Conservation (phyloP, 2,329 filamentous ascomycete genomes). For the Cytospora schulzeri region DNA sequence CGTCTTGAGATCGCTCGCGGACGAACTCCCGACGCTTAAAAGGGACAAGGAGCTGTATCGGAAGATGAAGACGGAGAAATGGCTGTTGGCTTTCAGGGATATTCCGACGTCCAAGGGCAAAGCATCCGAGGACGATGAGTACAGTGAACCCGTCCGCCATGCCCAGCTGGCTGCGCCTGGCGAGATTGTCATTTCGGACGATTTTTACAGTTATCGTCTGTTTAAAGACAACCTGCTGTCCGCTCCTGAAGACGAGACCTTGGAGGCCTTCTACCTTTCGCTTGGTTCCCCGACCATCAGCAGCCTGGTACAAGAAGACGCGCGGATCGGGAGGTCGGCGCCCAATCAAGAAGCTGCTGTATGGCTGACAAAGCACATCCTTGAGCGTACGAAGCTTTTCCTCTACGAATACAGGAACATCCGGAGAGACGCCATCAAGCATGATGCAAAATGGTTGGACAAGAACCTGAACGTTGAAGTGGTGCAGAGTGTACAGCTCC, state of each 20-base stretch:
- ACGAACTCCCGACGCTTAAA: conserved; percentile 69
- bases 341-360: conserved; percentile 69
- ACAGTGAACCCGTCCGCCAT: conserved; percentile 69
- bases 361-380: conserved; percentile 75
- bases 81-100: conserved; percentile 83
- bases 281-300: conserved; percentile 80
- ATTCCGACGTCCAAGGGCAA: conserved; percentile 54
- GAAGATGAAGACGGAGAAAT: conserved; percentile 73
- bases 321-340: conserved; percentile 67
- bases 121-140: conserved; percentile 56
- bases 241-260: conserved; percentile 83
- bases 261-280: conserved; percentile 82
- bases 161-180: conserved; percentile 75
- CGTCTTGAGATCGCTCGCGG: conserved; percentile 78
- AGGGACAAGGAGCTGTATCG: conserved; percentile 77
- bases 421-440: conserved; percentile 74
- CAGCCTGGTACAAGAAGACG: conserved; percentile 75
- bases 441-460: conserved; percentile 89
- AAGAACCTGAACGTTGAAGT: conserved; percentile 77
- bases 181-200: conserved; percentile 79
- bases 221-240: conserved; percentile 85
- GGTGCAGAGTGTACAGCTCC: conserved; percentile 77
- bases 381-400: conserved; percentile 88
- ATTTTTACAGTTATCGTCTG: conserved; percentile 83
- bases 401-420: conserved; percentile 75